A percentile compares a stretch with the other conserved stretches of the same genome.
Conservation (phyloP, 306 rosid species). For the Cucurbita maxima region DNA sequence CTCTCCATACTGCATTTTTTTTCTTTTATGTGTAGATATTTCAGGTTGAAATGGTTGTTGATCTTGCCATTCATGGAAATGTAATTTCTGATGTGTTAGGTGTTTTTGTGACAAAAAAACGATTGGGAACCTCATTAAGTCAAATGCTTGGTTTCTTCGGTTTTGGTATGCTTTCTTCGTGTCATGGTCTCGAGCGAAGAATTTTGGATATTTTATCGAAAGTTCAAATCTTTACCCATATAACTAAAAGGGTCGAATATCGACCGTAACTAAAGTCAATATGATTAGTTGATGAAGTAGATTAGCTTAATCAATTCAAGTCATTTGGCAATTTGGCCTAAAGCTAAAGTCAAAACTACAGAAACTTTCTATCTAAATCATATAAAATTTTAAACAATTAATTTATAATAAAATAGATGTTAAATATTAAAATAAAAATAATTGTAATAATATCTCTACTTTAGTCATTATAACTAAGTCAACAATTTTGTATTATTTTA, state of each 20-base stretch:
- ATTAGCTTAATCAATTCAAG: too few species aligned
- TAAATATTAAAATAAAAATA: too few species aligned
- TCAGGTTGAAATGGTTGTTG: neutral
- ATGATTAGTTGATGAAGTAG: too few species aligned
- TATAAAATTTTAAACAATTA: neutral
- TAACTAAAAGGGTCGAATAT: too few species aligned
- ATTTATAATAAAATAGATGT: too few species aligned
- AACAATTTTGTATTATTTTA: too few species aligned
- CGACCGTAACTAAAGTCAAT: too few species aligned
- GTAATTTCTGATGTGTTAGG: neutral
- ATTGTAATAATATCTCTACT: too few species aligned
- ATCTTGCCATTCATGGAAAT: neutral
- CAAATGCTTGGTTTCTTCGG: neutral
- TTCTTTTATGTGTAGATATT: neutral
- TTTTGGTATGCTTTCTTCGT: neutral
- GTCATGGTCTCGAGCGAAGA: neutral
- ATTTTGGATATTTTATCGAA: neutral
- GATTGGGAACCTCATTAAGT: neutral
- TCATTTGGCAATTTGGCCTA: neutral
- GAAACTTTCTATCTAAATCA: neutral
- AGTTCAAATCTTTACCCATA: too few species aligned
- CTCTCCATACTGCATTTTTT: neutral
- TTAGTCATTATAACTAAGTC: too few species aligned
- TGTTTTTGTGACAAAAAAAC: neutral
- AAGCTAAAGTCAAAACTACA: neutral